These are phyloP conservation scores for Wilcoxina mikolae DNA, from an alignment of 495 filamentous ascomycete species.

Conservation along the genomic window DNA sequence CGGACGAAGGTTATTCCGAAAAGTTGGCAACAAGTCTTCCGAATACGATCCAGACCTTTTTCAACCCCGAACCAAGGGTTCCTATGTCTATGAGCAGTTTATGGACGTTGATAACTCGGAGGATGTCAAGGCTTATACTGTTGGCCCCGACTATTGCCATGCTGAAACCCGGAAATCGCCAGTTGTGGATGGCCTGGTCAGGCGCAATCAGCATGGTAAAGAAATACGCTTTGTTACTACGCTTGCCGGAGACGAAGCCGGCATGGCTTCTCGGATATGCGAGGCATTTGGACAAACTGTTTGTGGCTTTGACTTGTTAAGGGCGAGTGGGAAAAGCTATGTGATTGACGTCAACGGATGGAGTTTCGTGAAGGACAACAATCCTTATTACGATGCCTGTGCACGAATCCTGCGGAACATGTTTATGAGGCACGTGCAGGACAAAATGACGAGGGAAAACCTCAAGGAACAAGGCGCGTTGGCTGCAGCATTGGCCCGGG, in stretches of 20 bases:
- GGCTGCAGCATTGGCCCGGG: conserved; percentile 15
- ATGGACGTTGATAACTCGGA: conserved; percentile 90
- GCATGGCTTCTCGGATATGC: conserved; percentile 78
- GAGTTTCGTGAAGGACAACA: conserved; percentile 99
- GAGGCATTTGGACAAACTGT: conserved; percentile 87
- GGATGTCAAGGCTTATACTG: conserved; percentile 97
- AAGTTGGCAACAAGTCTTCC: conserved; percentile 95
- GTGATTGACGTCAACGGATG: conserved; percentile 99
- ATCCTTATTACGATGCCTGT: conserved; percentile 90
- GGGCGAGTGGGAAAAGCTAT: conserved; percentile 75
- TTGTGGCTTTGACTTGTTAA: conserved; percentile 90
- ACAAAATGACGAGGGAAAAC: conserved; percentile 34
- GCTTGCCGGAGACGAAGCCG: conserved; percentile 62
- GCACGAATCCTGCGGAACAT: conserved; percentile 70
- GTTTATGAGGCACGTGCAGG: conserved; percentile 63
- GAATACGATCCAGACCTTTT: conserved; percentile 67
- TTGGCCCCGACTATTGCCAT: conserved; percentile 85
- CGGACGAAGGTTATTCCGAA: conserved; percentile 82
- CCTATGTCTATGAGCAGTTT: conserved; percentile 95
- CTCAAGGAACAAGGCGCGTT: conserved; percentile 19
- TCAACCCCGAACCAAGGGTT: conserved; percentile 59
- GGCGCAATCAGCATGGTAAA: conserved; percentile 92
- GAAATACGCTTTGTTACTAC: conserved; percentile 89
- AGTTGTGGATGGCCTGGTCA: conserved; percentile 88
- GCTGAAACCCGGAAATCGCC: conserved; percentile 94